Evolutionary conservation across 352 stramenopile species (phyloP), one percentile per base, ranked within the genome.

Genomic region (Globisporangium megalacanthum): DNA sequence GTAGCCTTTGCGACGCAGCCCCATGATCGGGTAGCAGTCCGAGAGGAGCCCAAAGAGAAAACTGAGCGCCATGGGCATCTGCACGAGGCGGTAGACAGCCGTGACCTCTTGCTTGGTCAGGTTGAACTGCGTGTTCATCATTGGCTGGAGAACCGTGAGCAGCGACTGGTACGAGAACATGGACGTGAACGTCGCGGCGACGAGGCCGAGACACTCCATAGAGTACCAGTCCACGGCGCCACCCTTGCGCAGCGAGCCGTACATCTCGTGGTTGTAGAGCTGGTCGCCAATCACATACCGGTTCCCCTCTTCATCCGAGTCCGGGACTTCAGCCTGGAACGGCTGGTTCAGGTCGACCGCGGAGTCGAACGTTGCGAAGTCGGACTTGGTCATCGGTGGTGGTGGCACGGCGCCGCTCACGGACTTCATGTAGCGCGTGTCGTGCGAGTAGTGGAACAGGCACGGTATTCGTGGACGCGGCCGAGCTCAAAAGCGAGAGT

Each of bases 11-110:
- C 89, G 79, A 20, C 85, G 88, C 17, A 92, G 73, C 2, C 89
- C 88, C 72, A 89, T 87, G 70, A 97, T 93, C 36, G 92, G 90
- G 60, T 95, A 92, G 51, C 78, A 96, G 64, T 98, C 89, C 17
- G 79, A 95, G 13, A 97, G 58, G 3, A 97, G 69, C 35, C 90
- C 90, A 42, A 96, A 77, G 13, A 97, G 69, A 46, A 97, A 90
- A 69, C 89, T 96, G 49, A 97, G 77, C 15, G 75, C 80, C 63
- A 91, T 95, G 39, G 89, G 88, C 49, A 97, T 64, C 49, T 94
- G 72, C 31, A 95, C 79, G 15, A 88, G 63, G 11, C 79, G 79
- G 33, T 73, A 54, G 9, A 82, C 73, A 9, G 61, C 52, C 4
- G 53, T 9, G 17, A 46, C 50, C 31, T 65, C 49, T 25, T 58